phyloP scores from a whole-genome alignment of 495 filamentous ascomycete species.

The Aspergillus funiculosus region DNA sequence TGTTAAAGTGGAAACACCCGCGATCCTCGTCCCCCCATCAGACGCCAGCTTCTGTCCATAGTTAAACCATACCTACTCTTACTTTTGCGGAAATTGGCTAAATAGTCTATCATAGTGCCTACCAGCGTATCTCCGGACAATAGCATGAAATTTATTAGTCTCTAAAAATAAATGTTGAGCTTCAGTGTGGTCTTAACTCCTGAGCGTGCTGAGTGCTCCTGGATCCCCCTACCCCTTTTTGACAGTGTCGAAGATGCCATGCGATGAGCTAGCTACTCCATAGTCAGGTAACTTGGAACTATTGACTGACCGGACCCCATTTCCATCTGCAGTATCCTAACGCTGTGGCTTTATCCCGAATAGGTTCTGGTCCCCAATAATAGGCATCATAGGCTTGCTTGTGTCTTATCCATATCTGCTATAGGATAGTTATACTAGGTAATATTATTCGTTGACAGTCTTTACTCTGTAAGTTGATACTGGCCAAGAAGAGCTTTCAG shows the following conservation, averaged over 20 bases:
- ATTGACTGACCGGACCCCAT: too few relatives aligned
- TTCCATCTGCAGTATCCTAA: too few relatives aligned
- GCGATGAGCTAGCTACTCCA: too few relatives aligned
- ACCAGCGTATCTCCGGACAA: too few relatives aligned
- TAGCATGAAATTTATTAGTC: slow-evolving; percentile 8
- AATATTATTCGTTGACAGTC: not conserved
- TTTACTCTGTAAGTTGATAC: not conserved
- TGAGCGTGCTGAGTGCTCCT: slow-evolving; percentile 5
- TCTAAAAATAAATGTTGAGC: not conserved
- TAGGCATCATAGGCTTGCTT: not conserved
- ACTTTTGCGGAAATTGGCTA: too few relatives aligned
- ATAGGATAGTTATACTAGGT: not conserved
- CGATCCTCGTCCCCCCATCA: slow-evolving; percentile 18
- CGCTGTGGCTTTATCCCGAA: too few relatives aligned
- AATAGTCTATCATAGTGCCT: too few relatives aligned
- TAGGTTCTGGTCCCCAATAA: too few relatives aligned
- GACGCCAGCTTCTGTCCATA: too few relatives aligned
- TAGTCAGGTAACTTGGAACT: too few relatives aligned
- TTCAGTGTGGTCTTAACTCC: not conserved
- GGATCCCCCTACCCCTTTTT: slow-evolving; percentile 16
- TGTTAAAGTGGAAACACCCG: slow-evolving; percentile 17
- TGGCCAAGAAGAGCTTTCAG: not conserved
- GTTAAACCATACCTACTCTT: too few relatives aligned
- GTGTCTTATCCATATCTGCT: not conserved
- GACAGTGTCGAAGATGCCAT: not conserved